A percentile compares a stretch with the other conserved stretches of the same genome.
phyloP scores from a whole-genome alignment of 225 moss, liverwort and hornwort species.

The Asterella californica region DNA sequence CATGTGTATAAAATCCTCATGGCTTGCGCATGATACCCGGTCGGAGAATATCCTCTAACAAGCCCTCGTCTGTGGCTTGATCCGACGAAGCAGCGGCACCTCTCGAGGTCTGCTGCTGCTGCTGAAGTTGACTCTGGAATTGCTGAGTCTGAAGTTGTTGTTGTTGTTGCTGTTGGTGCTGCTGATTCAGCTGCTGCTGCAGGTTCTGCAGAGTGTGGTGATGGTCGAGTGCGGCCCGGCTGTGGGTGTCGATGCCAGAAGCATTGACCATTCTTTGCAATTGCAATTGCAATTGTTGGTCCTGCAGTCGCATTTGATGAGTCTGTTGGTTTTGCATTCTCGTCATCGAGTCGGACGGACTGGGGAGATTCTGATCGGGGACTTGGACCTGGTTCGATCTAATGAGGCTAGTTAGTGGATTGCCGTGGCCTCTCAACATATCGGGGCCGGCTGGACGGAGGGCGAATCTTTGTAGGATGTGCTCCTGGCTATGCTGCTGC shows the following conservation, averaged over 20 bases:
- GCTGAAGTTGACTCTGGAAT: conserved; percentile 14
- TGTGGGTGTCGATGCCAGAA: conserved; percentile 4
- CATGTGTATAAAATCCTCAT: background rate
- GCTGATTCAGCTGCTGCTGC: conserved; percentile 23
- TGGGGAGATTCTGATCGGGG: conserved; percentile 20
- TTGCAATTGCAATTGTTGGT: too few relatives aligned
- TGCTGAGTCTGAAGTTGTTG: conserved; percentile 13
- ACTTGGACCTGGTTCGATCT: conserved; percentile 24
- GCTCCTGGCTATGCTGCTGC: background rate
- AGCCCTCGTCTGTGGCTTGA: conserved; percentile 28
- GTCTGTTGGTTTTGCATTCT: conserved; percentile 24
- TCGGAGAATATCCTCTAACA: conserved; percentile 37
- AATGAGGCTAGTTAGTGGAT: conserved; percentile 7
- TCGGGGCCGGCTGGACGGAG: conserved; percentile 13
- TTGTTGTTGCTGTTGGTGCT: conserved; percentile 12
- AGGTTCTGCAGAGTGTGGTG: background rate
- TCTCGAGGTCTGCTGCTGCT: conserved; percentile 8
- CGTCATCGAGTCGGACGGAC: too few relatives aligned
- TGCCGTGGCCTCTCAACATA: conserved; percentile 16
- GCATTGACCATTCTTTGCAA: conserved; percentile 19
- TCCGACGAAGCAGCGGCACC: background rate
- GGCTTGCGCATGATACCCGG: conserved; percentile 15
- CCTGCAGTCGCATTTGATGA: background rate
- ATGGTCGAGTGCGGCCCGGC: background rate
- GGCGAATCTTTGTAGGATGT: conserved; percentile 21